phyloP scores from a whole-genome alignment of 106 monocot genomes.

The Alisma plantagoaquatica region DNA sequence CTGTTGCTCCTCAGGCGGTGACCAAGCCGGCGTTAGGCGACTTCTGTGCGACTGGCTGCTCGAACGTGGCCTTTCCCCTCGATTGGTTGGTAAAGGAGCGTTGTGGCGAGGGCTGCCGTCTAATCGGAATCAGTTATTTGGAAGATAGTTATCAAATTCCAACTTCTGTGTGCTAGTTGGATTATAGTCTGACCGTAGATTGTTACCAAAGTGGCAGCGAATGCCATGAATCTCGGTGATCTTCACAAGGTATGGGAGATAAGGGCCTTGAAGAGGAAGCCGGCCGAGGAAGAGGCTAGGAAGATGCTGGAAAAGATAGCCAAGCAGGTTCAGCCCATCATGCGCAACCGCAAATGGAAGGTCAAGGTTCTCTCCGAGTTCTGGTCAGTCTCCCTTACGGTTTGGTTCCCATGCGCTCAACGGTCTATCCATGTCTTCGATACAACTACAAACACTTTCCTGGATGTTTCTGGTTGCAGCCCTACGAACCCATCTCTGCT shows the following conservation, averaged over 20 bases:
- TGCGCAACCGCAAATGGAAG: slow-evolving; percentile 71
- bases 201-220: too few relatives aligned
- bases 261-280: slow-evolving; percentile 56
- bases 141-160: too few relatives aligned
- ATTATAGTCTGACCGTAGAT: too few relatives aligned
- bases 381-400: slow-evolving; percentile 37
- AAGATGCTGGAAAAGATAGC: slow-evolving; percentile 60
- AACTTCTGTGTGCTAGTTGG: too few relatives aligned
- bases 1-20: too few relatives aligned
- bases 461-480: slow-evolving; percentile 10
- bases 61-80: too few relatives aligned
- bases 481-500: slow-evolving; percentile 51
- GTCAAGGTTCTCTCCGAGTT: slow-evolving; percentile 95
- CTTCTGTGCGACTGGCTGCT: too few relatives aligned
- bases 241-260: slow-evolving; percentile 84
- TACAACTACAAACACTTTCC: too few relatives aligned
- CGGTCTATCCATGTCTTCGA: background rate
- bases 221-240: slow-evolving; percentile 54
- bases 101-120: too few relatives aligned
- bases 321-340: slow-evolving; percentile 95
- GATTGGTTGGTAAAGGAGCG: too few relatives aligned
- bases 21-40: too few relatives aligned
- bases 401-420: background rate
- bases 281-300: slow-evolving; percentile 58
- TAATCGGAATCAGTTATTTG: too few relatives aligned